A percentile compares a stretch with the other conserved stretches of the same genome.
Conservation (phyloP, 306 rosid genomes). For the Prunus padus region DNA sequence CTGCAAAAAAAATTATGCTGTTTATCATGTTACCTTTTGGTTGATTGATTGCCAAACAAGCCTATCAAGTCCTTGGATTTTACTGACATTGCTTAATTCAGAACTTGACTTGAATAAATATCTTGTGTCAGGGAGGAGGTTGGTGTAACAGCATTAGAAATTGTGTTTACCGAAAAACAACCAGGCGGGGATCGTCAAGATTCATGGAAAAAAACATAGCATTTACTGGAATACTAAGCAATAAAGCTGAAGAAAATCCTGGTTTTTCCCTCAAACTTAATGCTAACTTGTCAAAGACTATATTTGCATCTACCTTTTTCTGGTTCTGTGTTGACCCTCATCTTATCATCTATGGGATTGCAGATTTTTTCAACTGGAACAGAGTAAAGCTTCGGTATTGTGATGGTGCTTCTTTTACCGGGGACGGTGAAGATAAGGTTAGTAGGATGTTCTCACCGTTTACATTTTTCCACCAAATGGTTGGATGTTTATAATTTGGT, state of each 20-base stretch:
- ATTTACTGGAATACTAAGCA: slow-evolving; percentile 82
- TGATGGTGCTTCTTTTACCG: slow-evolving; percentile 94
- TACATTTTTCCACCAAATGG: not conserved
- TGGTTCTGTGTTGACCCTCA: slow-evolving; percentile 11
- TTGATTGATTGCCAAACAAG: not conserved
- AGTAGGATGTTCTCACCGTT: not conserved
- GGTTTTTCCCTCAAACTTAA: slow-evolving; percentile 41
- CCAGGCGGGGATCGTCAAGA: slow-evolving; percentile 69
- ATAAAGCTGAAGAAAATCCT: slow-evolving; percentile 74
- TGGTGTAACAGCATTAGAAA: slow-evolving; percentile 83
- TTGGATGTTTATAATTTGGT: not conserved
- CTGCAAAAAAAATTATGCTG: not conserved
- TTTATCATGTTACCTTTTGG: not conserved
- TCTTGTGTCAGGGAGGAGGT: slow-evolving; percentile 90
- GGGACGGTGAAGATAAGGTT: slow-evolving; percentile 79
- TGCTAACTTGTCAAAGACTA: not conserved
- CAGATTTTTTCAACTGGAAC: slow-evolving; percentile 95
- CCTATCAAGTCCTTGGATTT: not conserved
- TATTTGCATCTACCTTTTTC: slow-evolving; percentile 2
- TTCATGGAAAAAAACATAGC: slow-evolving; percentile 82
- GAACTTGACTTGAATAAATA: slow-evolving; percentile 17
- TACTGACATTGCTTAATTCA: slow-evolving; percentile 3
- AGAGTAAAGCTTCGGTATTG: slow-evolving; percentile 96
- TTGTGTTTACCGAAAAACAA: slow-evolving; percentile 81
- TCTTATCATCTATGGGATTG: slow-evolving; percentile 24